Evolutionary conservation across 768 basidiomycete species (phyloP), one percentile per base, ranked within the genome.

Genomic region (Gloeopeniophorella convolvens): DNA sequence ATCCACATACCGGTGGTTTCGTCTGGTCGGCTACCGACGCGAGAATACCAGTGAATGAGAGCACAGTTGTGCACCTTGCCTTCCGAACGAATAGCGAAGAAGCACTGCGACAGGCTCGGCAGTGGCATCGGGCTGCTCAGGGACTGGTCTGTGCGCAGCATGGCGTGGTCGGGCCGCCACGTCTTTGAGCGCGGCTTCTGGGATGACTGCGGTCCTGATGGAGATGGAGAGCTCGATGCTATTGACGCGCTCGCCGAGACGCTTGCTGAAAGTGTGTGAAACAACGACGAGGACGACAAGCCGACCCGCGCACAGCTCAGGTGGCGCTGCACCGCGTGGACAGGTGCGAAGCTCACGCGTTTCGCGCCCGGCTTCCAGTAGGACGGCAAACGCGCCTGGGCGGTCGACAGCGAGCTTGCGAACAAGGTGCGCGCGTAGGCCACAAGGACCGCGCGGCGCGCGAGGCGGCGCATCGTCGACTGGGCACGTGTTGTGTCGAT

Each of bases 111-210:
- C 0, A 52, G 42, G 39, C 46, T 58, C 13, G 20, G 42, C 9
- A 43, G 37, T 23, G 21, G 4, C 15, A 33, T 16, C 30, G 42
- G 82, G 0, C 70, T 98, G 2, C 77, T 88, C 0, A 95, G 98
- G 66, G 96, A 98, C 61, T 97, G 94, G 92, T 89, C 87, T 60
- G 64, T 97, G 58, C 78, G 96, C 27, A 96, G 96, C 1, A 90
- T 94, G 83, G 93, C 93, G 59, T 99, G 96, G 96, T 85, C 90
- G 3, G 86, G 89, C 5, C 75, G 90, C 51, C 80, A 81, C 54
- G 83, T 97, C 13, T 98, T 86, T 63, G 92, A 95, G 65, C 80
- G 89, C 33, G 95, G 94, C 0, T 98, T 85, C 65, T 99, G 96
- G 96, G 89, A 85, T 62, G 72, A 72, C 44, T 51, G 48, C 24